Percentiles rank a stretch among this genome's conserved stretches.
Conservation (phyloP, 2,329 filamentous ascomycete species). For the Xylariaceae sp. region DNA sequence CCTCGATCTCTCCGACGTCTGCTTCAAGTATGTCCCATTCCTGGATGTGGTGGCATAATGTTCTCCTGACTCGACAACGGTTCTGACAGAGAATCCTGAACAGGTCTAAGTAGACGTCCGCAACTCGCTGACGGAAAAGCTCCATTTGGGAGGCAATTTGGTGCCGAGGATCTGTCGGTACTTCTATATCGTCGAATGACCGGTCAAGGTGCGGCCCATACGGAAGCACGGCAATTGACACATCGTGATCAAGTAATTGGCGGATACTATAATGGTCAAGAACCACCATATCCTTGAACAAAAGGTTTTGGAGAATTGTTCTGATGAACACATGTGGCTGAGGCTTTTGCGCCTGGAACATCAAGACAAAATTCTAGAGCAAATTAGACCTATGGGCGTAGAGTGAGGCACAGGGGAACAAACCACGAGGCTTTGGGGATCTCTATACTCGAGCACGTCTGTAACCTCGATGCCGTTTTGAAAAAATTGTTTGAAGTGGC, state of each 20-base stretch:
- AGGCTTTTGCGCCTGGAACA: slow-evolving; percentile 79
- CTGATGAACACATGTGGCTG: slow-evolving; percentile 85
- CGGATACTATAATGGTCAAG: slow-evolving; percentile 72
- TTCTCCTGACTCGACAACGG: slow-evolving; percentile 84
- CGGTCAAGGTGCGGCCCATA: slow-evolving; percentile 73
- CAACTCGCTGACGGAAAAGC: slow-evolving; percentile 63
- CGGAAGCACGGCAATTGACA: slow-evolving; percentile 78
- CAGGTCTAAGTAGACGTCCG: slow-evolving; percentile 79
- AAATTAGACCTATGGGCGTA: slow-evolving; percentile 27
- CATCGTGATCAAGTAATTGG: slow-evolving; percentile 79
- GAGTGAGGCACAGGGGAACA: slow-evolving; percentile 36
- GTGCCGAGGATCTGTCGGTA: slow-evolving; percentile 74
- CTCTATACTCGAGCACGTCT: slow-evolving; percentile 69
- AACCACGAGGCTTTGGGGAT: slow-evolving; percentile 74
- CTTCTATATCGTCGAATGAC: slow-evolving; percentile 76
- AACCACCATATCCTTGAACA: slow-evolving; percentile 75
- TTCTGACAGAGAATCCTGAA: slow-evolving; percentile 89
- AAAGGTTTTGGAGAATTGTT: slow-evolving; percentile 75
- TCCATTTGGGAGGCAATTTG: slow-evolving; percentile 78
- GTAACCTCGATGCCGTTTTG: slow-evolving; percentile 73
- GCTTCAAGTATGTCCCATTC: slow-evolving; percentile 86
- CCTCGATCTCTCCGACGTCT: slow-evolving; percentile 80
- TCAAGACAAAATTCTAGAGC: slow-evolving; percentile 70
- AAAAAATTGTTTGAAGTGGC: slow-evolving; percentile 72
- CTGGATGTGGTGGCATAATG: slow-evolving; percentile 80